Base-by-base conservation (phyloP, 179 eudicot species). In the Carnegiea gigantea region DNA sequence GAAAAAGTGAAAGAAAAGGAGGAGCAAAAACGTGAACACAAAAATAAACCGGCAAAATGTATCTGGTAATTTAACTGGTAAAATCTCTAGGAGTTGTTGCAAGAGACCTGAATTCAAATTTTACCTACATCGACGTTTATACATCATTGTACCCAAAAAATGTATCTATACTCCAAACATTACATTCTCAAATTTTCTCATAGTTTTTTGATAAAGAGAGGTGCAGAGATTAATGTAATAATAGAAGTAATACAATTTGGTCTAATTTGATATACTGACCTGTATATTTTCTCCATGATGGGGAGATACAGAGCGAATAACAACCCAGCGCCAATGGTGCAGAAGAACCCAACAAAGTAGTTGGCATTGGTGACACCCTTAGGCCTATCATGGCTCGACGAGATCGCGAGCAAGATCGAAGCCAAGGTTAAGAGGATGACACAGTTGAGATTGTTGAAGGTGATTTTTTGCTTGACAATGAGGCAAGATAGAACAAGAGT, bases 251-350 rank as follows among this genome's bases (percentile, higher is more conserved):
- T 48, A 48, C 53, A 1, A 11, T 48, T 9, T 48, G 15, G 9
- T 48, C 53, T 40, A 7, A 40, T 40, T 40, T 40, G 44, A 5
- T 15, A 20, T 11, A 40, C 26, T 60, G 18, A 86, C 88, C 89
- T 87, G 80, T 90, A 94, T 6, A 94, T 86, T 85, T 81, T 87
- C 85, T 94, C 98, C 98, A 94, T 94, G 28, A 92, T 44, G 6
- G 98, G 98, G 10, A 94, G 88, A 77, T 94, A 94, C 0, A 94
- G 86, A 28, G 98, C 90, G 79, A 92, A 94, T 70, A 91, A 72
- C 57, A 94, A 76, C 2, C 92, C 98, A 7, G 98, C 98, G 0
- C 90, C 91, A 28, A 91, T 38, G 5, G 95, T 91, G 17, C 88
- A 90, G 65, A 85, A 84, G 76, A 86, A 92, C 20, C 98, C 98